phyloP scores from a whole-genome alignment of 116 monocot genomes.

The Cymodocea nodosa region DNA sequence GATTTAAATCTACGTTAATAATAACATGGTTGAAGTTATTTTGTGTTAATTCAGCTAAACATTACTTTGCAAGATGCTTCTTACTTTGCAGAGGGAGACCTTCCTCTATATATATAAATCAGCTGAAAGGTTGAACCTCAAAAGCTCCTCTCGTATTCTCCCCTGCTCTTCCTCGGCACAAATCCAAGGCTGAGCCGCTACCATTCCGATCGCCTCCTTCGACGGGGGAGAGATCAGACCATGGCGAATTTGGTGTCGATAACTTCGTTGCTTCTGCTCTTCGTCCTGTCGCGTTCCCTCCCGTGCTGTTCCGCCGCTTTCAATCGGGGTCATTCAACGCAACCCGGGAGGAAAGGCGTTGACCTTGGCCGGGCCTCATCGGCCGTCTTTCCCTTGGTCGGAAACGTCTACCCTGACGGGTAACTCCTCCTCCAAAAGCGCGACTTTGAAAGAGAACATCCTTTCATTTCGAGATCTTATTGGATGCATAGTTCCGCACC shows the following conservation, averaged over 20 bases:
- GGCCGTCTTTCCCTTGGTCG: slow-evolving; percentile 55
- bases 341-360: background rate
- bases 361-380: slow-evolving; percentile 19
- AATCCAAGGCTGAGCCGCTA: background rate
- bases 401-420: slow-evolving; percentile 90
- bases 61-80: no score
- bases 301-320: background rate
- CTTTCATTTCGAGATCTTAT: no score
- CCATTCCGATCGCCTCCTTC: background rate
- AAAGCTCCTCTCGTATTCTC: background rate
- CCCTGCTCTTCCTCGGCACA: background rate
- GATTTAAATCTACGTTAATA: no score
- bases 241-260: background rate
- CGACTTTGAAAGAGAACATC: background rate
- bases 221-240: background rate
- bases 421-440: slow-evolving; percentile 14
- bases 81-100: no score
- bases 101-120: background rate
- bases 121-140: background rate
- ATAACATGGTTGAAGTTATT: no score
- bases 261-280: background rate
- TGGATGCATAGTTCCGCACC: no score
- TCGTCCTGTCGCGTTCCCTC: background rate
- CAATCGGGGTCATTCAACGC: background rate
- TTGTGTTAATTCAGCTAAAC: no score